Conservation (phyloP, 768 basidiomycete genomes). For the Neoboletus magnificus region DNA sequence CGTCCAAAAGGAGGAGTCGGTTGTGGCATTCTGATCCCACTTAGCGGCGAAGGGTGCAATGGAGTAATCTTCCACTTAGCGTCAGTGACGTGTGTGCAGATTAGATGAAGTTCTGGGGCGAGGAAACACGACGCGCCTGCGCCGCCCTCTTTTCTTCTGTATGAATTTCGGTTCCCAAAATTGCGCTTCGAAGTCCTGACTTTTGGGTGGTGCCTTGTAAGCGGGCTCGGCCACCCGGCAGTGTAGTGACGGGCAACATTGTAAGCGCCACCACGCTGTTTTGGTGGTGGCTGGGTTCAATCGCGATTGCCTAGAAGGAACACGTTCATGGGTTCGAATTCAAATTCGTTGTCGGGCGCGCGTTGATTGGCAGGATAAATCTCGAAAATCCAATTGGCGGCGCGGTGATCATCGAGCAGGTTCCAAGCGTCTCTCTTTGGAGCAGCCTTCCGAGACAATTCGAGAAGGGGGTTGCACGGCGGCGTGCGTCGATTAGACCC, state of each 20-base stretch:
- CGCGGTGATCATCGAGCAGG: slow-evolving; percentile 3
- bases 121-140: background rate
- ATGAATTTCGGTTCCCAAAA: background rate
- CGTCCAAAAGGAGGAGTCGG: background rate
- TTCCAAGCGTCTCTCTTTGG: background rate
- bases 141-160: background rate
- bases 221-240: background rate
- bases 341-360: background rate
- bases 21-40: background rate
- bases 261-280: slow-evolving; percentile 2
- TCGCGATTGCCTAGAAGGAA: background rate
- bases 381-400: background rate
- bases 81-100: background rate
- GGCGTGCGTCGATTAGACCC: slow-evolving; percentile 1
- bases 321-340: background rate
- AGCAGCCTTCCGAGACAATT: background rate
- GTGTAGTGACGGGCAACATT: background rate
- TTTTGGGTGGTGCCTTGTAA: background rate
- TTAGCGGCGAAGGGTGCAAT: background rate
- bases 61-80: background rate
- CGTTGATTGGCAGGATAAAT: slow-evolving; percentile 7
- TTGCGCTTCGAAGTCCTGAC: background rate
- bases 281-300: background rate
- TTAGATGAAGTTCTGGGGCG: background rate
- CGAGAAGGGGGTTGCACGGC: background rate